Percentiles rank a stretch among this genome's conserved stretches.
These are phyloP conservation scores for Inga laurina DNA, from an alignment of 306 rosid species.

Conservation along the genomic window DNA sequence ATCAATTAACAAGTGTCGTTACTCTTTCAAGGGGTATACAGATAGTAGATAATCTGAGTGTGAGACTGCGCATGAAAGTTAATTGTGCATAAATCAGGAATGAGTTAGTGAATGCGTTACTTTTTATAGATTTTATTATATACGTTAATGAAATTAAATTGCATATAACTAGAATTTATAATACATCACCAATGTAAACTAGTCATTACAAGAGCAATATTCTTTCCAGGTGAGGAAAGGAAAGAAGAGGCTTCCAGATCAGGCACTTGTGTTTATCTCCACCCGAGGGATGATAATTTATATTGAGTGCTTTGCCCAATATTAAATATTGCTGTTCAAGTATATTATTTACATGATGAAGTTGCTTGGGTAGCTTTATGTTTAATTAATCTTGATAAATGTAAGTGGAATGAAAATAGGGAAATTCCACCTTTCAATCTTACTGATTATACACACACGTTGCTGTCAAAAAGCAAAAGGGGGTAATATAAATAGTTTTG, in stretches of 20 bases:
- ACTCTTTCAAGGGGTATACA: too few relatives aligned
- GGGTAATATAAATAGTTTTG: too few relatives aligned
- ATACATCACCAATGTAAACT: neutral
- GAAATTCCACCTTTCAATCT: conserved; percentile 14
- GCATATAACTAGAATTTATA: too few relatives aligned
- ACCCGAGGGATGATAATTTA: neutral
- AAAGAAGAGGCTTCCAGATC: neutral
- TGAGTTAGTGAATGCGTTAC: neutral
- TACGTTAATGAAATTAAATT: too few relatives aligned
- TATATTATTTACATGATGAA: neutral
- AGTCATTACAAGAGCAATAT: too few relatives aligned
- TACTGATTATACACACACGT: too few relatives aligned
- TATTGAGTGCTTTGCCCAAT: neutral
- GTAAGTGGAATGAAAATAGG: conserved; percentile 32
- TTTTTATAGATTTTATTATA: too few relatives aligned
- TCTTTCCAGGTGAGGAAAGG: neutral
- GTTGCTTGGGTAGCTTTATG: neutral
- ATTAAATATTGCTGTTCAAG: neutral
- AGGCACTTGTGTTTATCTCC: neutral
- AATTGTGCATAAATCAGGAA: too few relatives aligned
- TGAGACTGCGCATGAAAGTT: neutral
- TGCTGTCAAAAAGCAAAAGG: too few relatives aligned
- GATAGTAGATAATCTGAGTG: neutral
- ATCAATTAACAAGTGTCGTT: too few relatives aligned
- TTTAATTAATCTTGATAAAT: neutral